These are phyloP conservation scores for Pseudomonodictys pantanalensis DNA, from an alignment of 495 filamentous ascomycete genomes.

Conservation along the genomic window DNA sequence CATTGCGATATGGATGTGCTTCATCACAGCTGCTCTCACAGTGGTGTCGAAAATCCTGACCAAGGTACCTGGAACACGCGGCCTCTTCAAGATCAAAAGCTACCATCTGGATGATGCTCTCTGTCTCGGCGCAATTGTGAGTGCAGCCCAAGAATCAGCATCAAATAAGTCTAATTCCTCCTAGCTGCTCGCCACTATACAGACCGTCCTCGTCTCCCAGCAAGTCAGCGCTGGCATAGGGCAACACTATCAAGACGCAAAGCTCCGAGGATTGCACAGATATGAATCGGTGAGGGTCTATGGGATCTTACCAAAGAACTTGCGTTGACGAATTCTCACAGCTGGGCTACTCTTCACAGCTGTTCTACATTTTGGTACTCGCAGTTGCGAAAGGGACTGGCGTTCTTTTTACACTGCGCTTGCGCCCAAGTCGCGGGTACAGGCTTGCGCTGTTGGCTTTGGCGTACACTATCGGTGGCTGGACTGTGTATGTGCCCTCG, in stretches of 20 bases:
- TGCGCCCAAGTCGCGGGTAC: background rate
- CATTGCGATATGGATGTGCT: conserved; percentile 17
- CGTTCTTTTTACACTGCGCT: background rate
- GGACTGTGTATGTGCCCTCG: conserved; percentile 2
- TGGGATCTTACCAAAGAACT: background rate
- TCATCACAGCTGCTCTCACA: conserved; percentile 7
- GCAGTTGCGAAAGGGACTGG: background rate
- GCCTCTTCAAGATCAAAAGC: background rate
- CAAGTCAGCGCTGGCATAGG: conserved; percentile 7
- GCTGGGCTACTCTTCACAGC: conserved; percentile 3
- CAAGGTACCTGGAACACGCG: background rate
- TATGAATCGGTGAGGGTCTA: conserved; percentile 10
- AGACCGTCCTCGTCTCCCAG: conserved; percentile 13
- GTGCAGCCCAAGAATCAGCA: background rate
- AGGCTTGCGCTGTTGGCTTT: background rate
- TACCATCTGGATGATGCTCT: conserved; percentile 9
- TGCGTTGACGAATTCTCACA: background rate
- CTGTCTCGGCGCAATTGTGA: background rate
- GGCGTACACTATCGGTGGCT: background rate
- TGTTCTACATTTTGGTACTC: conserved; percentile 6
- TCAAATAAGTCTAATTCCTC: background rate
- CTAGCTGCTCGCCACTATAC: conserved; percentile 3
- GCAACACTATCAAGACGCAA: background rate
- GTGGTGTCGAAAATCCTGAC: conserved; percentile 12
- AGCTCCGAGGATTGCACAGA: background rate